A percentile compares a stretch with the other conserved stretches of the same genome.
Evolutionary conservation across 352 stramenopile genomes (phyloP).

Genomic region (Phytophthora nicotianae): DNA sequence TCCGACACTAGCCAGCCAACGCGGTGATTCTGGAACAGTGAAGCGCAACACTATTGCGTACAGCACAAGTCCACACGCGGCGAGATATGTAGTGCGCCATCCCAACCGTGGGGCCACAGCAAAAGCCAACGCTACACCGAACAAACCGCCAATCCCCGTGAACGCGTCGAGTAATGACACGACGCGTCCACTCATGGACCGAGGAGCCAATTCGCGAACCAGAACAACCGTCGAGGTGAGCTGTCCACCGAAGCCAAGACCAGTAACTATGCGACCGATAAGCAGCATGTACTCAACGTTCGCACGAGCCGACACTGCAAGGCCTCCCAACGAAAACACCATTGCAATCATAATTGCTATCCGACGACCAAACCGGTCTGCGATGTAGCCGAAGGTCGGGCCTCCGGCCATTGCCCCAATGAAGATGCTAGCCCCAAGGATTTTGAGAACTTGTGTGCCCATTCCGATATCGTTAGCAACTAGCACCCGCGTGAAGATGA

Average conservation of each 20-base stretch:
- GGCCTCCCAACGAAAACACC: conserved; percentile 36
- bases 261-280: conserved; percentile 37
- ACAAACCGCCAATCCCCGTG: conserved; percentile 38
- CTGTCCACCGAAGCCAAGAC: conserved; percentile 45
- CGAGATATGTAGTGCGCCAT: conserved; percentile 43
- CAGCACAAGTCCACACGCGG: conserved; percentile 29
- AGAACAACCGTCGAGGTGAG: conserved; percentile 38
- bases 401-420: conserved; percentile 34
- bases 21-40: conserved; percentile 45
- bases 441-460: conserved; percentile 25
- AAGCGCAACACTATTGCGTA: conserved; percentile 30
- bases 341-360: conserved; percentile 36
- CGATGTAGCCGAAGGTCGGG: conserved; percentile 39
- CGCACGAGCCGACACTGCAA: conserved; percentile 31
- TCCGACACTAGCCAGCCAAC: conserved; percentile 44
- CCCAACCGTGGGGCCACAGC: conserved; percentile 30
- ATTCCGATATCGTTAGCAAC: conserved; percentile 41
- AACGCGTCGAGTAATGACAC: conserved; percentile 50
- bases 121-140: conserved; percentile 39
- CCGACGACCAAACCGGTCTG: conserved; percentile 41
- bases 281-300: conserved; percentile 30
- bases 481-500: conserved; percentile 39
- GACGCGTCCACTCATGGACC: conserved; percentile 30
- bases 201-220: conserved; percentile 44
- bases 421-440: conserved; percentile 39